Evolutionary conservation across 106 monocot genomes (phyloP).

Genomic region (Acanthochlamys bracteata): DNA sequence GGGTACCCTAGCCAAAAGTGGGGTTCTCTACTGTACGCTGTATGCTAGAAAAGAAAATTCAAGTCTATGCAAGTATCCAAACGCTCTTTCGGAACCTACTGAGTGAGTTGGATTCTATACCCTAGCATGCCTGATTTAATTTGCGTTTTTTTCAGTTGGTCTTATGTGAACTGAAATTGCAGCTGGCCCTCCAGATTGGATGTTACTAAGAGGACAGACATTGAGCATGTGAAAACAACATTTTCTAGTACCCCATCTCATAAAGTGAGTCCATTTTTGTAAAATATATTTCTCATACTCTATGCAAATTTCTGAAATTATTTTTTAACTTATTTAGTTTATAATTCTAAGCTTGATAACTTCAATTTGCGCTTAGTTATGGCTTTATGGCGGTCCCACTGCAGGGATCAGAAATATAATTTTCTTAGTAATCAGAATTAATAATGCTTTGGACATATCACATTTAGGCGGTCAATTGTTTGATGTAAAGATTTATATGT

Average conservation of each 20-base stretch:
- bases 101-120: slow-evolving; percentile 43
- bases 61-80: slow-evolving; percentile 58
- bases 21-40: slow-evolving; percentile 73
- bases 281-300: no score
- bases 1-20: slow-evolving; percentile 90
- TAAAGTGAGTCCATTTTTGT: slow-evolving; percentile 47
- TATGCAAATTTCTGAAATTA: no score
- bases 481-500: no score
- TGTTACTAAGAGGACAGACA: slow-evolving; percentile 87
- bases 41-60: slow-evolving; percentile 64
- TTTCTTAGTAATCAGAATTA: no score
- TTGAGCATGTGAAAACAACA: slow-evolving; percentile 67
- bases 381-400: no score
- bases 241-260: slow-evolving; percentile 51
- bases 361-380: no score
- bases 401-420: no score
- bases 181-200: slow-evolving; percentile 91
- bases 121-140: no score
- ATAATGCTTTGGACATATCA: no score
- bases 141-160: background rate
- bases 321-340: no score
- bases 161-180: slow-evolving; percentile 16
- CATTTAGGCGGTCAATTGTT: no score
- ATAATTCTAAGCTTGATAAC: no score
- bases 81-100: slow-evolving; percentile 53